Base-by-base conservation (phyloP, 371 early-diverging fungal genomes). In the Smittium culicis region DNA sequence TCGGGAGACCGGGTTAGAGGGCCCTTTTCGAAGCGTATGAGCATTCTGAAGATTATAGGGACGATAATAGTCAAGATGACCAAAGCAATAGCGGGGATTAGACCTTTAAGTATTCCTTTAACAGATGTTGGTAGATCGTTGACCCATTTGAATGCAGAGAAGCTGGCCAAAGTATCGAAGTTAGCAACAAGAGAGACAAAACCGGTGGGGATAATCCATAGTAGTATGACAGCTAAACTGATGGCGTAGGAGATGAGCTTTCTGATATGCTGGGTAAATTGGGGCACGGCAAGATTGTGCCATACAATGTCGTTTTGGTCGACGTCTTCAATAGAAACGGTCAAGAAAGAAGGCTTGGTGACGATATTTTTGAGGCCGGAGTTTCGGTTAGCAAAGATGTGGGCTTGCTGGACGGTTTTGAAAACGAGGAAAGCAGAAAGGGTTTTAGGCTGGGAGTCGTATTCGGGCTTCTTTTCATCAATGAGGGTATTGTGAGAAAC, bases 391-490 rank as follows among this genome's bases (percentile, higher is more conserved):
- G 84, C 83, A 11, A 91, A 90, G 80, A 87, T 84, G 67, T 93
- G 94, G 16, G 92, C 88, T 27, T 85, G 86, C 28, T 85, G 79
- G 68, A 89, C 87, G 69, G 83, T 82, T 66, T 84, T 81, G 73
- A 93, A 93, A 64, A 87, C 83, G 32, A 93, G 84, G 74, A 92
- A 92, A 5, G 87, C 91, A 31, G 88, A 87, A 35, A 76, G 80
- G n/a, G 74, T 69, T 33, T 77, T 72, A 17, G 63, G 54, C 0
- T 66, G 55, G 0, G 67, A 54, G 1, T 66, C 30, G n/a, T 34
- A n/a, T 35, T 30, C 32, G 28, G n/a, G 14, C 57, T 55, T 2
- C 32, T 27, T n/a, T 33, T 80, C 70, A 1, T 68, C 66, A 20
- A 90, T 84, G 54, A 75, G 67, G 33, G 75, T 65, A 72, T 88